Conservation (phyloP, 139 green algal species). For the Chlamydomonas sphaeroides region DNA sequence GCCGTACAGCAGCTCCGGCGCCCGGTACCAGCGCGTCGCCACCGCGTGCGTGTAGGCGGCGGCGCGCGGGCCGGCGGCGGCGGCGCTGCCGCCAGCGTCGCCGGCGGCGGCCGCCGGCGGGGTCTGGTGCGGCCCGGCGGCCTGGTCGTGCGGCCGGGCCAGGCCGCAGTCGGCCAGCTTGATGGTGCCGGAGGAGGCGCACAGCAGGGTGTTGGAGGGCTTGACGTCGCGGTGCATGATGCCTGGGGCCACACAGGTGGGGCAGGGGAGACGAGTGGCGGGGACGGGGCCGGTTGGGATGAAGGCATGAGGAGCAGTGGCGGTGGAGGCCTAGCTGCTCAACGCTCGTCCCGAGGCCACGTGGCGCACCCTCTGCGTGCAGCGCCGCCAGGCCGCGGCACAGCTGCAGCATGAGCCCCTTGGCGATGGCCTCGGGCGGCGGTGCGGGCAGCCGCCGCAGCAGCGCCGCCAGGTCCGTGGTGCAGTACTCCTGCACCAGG, state of each 20-base stretch:
- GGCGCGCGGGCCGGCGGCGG: background rate
- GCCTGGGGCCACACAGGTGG: background rate
- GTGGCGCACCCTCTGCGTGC: slow-evolving; percentile 53
- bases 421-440: slow-evolving; percentile 34
- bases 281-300: background rate
- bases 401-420: slow-evolving; percentile 51
- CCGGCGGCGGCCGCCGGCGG: too few species aligned
- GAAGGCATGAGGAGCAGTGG: background rate
- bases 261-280: too few species aligned
- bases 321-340: too few species aligned
- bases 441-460: background rate
- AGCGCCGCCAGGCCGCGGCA: slow-evolving; percentile 45
- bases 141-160: slow-evolving; percentile 67
- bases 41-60: slow-evolving; percentile 91
- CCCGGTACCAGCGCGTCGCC: slow-evolving; percentile 90
- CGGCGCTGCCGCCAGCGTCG: too few species aligned
- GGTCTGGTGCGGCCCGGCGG: too few species aligned
- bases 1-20: slow-evolving; percentile 73
- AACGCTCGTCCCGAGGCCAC: too few species aligned
- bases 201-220: slow-evolving; percentile 55
- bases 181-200: slow-evolving; percentile 42
- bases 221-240: slow-evolving; percentile 51
- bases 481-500: slow-evolving; percentile 55
- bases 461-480: slow-evolving; percentile 46
- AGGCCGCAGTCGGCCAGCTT: slow-evolving; percentile 98